phyloP scores from a whole-genome alignment of 352 stramenopile genomes.

The Globisporangium cederbergense region DNA sequence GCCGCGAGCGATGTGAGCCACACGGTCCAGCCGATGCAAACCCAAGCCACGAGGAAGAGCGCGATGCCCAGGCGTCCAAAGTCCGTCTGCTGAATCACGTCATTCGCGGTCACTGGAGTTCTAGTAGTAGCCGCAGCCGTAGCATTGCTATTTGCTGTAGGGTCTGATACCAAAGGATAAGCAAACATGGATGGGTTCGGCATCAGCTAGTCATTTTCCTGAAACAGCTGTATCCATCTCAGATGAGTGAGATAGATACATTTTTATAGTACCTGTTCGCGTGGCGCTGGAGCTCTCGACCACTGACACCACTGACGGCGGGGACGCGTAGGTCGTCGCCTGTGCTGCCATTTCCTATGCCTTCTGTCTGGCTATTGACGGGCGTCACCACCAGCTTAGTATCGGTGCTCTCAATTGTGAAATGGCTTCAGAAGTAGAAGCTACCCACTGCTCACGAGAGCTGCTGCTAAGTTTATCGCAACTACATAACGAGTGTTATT shows the following conservation, averaged over 20 bases:
- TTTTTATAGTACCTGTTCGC: neutral
- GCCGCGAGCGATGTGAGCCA: slow-evolving; percentile 11
- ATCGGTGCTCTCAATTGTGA: too few relatives aligned
- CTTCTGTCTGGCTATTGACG: too few relatives aligned
- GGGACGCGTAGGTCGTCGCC: neutral
- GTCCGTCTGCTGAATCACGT: slow-evolving; percentile 6
- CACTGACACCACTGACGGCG: neutral
- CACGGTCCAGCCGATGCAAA: slow-evolving; percentile 18
- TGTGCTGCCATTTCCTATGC: neutral
- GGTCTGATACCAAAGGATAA: neutral
- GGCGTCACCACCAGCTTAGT: too few relatives aligned
- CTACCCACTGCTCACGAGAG: too few relatives aligned
- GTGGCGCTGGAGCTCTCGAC: neutral
- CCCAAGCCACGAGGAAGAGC: slow-evolving; percentile 10
- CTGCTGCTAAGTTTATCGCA: too few relatives aligned
- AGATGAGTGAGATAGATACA: neutral
- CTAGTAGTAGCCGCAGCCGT: neutral
- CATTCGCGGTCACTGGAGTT: neutral
- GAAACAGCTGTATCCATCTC: neutral
- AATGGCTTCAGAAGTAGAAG: too few relatives aligned
- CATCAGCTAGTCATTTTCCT: neutral
- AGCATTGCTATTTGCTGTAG: neutral
- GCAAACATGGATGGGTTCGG: neutral
- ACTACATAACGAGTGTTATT: too few relatives aligned
- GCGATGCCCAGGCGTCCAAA: slow-evolving; percentile 15